These are phyloP conservation scores for Suillus alpinus DNA, from an alignment of 768 basidiomycete genomes.

Conservation along the genomic window DNA sequence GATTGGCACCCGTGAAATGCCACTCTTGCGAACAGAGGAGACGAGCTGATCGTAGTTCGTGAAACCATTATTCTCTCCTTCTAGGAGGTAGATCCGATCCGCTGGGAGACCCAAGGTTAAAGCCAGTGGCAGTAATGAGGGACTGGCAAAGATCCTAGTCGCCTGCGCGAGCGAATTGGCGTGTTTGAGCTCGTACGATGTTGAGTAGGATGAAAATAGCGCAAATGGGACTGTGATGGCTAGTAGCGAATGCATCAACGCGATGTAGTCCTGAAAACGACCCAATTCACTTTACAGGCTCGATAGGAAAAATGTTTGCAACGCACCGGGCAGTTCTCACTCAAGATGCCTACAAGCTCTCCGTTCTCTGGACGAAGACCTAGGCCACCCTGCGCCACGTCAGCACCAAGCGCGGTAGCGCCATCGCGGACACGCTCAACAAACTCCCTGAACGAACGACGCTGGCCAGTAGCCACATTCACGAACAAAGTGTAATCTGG, in stretches of 20 bases:
- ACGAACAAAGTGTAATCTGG: constrained; percentile 55
- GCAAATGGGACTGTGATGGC: constrained; percentile 43
- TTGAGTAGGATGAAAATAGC: constrained; percentile 46
- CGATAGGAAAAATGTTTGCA: not conserved
- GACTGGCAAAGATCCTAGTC: constrained; percentile 48
- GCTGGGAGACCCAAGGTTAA: constrained; percentile 31
- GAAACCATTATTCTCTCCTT: constrained; percentile 35
- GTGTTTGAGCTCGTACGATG: constrained; percentile 49
- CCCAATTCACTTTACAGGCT: not conserved
- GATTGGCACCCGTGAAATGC: constrained; percentile 35
- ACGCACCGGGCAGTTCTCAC: constrained; percentile 63
- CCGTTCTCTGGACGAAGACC: constrained; percentile 45
- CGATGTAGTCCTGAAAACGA: constrained; percentile 42
- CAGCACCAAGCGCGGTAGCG: constrained; percentile 54
- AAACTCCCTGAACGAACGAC: constrained; percentile 47
- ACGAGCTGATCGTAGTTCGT: constrained; percentile 42
- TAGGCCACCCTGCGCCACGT: constrained; percentile 50
- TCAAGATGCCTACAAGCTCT: constrained; percentile 70
- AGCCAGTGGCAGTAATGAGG: constrained; percentile 35
- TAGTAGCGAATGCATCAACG: constrained; percentile 42
- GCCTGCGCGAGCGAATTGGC: constrained; percentile 40
- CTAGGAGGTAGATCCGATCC: constrained; percentile 42
- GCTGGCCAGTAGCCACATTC: constrained; percentile 50
- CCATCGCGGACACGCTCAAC: constrained; percentile 48
- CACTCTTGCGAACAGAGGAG: constrained; percentile 31